Conservation (phyloP, 305 asterid species). For the Fraxinus latifolia region DNA sequence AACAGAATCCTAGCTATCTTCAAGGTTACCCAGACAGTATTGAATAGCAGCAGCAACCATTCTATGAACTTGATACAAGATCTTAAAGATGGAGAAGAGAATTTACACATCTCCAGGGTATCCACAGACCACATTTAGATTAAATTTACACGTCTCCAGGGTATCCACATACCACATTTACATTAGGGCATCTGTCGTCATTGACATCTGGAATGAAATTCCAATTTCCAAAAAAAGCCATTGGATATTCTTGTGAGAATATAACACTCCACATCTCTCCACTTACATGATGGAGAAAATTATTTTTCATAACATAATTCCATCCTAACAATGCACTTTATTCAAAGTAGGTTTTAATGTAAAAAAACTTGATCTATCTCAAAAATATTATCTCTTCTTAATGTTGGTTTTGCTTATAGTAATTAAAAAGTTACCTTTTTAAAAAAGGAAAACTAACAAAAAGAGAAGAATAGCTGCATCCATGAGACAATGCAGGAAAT, state of each 20-base stretch:
- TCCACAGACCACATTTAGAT: neutral
- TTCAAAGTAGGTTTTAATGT: neutral
- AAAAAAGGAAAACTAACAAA: neutral
- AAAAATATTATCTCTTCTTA: neutral
- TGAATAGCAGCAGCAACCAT: neutral
- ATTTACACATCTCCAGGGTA: neutral
- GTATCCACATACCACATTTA: neutral
- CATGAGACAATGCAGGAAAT: neutral
- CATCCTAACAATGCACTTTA: neutral
- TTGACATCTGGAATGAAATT: neutral
- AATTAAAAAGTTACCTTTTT: neutral
- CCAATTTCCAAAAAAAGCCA: neutral
- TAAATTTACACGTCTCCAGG: neutral
- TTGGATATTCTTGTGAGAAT: neutral
- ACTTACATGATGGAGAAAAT: neutral
- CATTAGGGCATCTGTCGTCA: neutral
- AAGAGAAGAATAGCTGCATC: constrained; percentile 5
- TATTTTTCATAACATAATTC: neutral
- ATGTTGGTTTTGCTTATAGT: neutral
- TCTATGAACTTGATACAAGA: neutral
- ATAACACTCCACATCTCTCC: neutral
- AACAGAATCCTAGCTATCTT: neutral
- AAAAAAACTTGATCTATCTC: neutral
- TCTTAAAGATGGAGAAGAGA: neutral
- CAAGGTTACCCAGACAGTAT: neutral